phyloP scores from a whole-genome alignment of 1,284 basidiomycete species.

The Entoloma clypeatum region DNA sequence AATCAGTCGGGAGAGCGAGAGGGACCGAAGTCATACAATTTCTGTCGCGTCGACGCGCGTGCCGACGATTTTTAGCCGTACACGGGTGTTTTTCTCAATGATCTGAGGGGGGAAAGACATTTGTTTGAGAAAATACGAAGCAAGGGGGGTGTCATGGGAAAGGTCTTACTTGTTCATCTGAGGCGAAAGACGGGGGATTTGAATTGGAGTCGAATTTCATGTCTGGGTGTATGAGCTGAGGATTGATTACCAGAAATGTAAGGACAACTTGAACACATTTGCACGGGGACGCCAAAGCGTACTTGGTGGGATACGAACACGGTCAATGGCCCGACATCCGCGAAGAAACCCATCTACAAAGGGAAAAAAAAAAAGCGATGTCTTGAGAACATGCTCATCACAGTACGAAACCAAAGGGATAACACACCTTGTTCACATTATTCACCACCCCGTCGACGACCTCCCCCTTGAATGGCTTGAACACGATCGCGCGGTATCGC shows the following conservation, averaged over 20 bases:
- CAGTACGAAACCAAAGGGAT: not conserved
- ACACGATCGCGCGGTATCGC: slow-evolving; percentile 89
- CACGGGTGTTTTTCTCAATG: slow-evolving; percentile 90
- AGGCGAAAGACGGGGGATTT: slow-evolving; percentile 88
- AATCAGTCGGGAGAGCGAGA: not conserved
- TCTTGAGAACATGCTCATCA: not conserved
- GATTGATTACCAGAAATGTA: too few species aligned
- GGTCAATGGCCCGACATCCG: slow-evolving; percentile 89
- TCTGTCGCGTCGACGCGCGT: slow-evolving; percentile 97
- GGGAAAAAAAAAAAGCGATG: not conserved
- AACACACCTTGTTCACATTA: slow-evolving; percentile 89
- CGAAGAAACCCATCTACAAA: slow-evolving; percentile 94
- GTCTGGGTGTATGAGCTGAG: slow-evolving; percentile 87
- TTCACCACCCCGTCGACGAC: slow-evolving; percentile 96
- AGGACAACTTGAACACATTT: slow-evolving; percentile 15
- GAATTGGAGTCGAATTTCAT: slow-evolving; percentile 92
- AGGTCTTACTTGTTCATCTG: slow-evolving; percentile 72
- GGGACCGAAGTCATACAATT: slow-evolving; percentile 58
- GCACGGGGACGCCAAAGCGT: slow-evolving; percentile 27
- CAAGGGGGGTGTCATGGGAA: too few species aligned
- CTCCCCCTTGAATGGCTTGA: slow-evolving; percentile 98
- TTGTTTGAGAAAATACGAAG: slow-evolving; percentile 5
- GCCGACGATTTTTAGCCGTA: slow-evolving; percentile 94
- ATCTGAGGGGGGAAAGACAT: slow-evolving; percentile 48
- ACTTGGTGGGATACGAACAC: slow-evolving; percentile 96